Evolutionary conservation across 2,329 filamentous ascomycete genomes (phyloP), one percentile per base, ranked within the genome.

Genomic region (Aspergillus sp.): DNA sequence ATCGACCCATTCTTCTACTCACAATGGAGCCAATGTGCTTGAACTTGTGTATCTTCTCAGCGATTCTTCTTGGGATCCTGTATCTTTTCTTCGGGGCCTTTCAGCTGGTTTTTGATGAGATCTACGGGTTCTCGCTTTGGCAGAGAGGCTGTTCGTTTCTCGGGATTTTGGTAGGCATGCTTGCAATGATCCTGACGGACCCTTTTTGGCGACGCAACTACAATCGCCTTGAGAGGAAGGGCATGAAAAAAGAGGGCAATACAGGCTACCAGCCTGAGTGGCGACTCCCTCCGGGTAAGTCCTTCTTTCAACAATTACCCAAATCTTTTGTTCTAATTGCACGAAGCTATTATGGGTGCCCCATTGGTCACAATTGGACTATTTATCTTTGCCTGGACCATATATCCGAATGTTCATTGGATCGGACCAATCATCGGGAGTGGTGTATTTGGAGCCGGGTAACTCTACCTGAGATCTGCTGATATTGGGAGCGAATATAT

Each of bases 61-160:
- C 91, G 40, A 85, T 97, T 55, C 79, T 96, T 15, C 81, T 96
- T 7, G 92, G 92, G 4, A 89, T 96, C 45, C 77, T 96, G 3
- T 96, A 96, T 70, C 84, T 96, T 40, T 96, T 96, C 79, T 96
- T 96, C 71, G 91, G 91, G 19, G 91, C 92, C 0, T 96, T 96
- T 67, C 84, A 88, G 5, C 78, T 96, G 46, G 87, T 96, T 15
- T 96, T 96, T 69, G 73, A 81, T 27, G 83, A 82, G 44, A 87
- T 89, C 47, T 89, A 96, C 71, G 86, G 84, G 17, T 92, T 96
- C 77, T 86, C 85, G 53, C 78, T 91, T 12, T 95, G 89, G 81
- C 89, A 96, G 74, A 81, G 85, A 12, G 93, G 92, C n/a, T 76
- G 95, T 56, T 83, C 86, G 12, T 96, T 96, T 73, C 68, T 95